Conservation (phyloP, 2,329 filamentous ascomycete species). For the Xylariaceae sp. region DNA sequence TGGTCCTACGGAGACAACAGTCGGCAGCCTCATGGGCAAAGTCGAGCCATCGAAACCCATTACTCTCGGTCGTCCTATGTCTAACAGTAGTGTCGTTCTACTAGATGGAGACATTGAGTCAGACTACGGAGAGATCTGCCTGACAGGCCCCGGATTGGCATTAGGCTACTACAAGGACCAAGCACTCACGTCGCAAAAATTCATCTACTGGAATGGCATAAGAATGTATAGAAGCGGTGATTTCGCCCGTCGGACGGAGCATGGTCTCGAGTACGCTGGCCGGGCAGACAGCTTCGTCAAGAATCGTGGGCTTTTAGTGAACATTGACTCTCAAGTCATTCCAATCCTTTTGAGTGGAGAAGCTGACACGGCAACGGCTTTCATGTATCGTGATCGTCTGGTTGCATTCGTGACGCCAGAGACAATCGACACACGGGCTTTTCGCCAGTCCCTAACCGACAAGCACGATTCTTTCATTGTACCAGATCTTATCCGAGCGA, state of each 20-base stretch:
- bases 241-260: constrained; percentile 5
- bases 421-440: background rate
- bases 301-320: constrained; percentile 6
- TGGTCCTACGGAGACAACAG: constrained; percentile 8
- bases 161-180: constrained; percentile 4
- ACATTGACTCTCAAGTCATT: constrained; percentile 4
- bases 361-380: constrained; percentile 2
- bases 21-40: constrained; percentile 1
- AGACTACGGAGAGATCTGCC: constrained; percentile 1
- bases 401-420: constrained; percentile 3
- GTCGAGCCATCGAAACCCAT: constrained; percentile 1
- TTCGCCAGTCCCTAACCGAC: background rate
- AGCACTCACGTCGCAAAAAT: constrained; percentile 5
- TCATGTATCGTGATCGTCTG: constrained; percentile 1
- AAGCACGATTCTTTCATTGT: constrained; percentile 1
- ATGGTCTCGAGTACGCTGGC: constrained; percentile 8
- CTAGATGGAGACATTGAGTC: background rate
- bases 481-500: constrained; percentile 1
- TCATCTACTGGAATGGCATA: constrained; percentile 3
- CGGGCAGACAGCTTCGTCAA: constrained; percentile 5
- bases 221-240: constrained; percentile 9
- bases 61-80: constrained; percentile 3
- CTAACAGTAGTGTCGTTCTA: background rate
- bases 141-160: constrained; percentile 1
- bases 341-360: background rate